Base-by-base conservation (phyloP, 352 stramenopile species). In the Albugo laibachii region DNA sequence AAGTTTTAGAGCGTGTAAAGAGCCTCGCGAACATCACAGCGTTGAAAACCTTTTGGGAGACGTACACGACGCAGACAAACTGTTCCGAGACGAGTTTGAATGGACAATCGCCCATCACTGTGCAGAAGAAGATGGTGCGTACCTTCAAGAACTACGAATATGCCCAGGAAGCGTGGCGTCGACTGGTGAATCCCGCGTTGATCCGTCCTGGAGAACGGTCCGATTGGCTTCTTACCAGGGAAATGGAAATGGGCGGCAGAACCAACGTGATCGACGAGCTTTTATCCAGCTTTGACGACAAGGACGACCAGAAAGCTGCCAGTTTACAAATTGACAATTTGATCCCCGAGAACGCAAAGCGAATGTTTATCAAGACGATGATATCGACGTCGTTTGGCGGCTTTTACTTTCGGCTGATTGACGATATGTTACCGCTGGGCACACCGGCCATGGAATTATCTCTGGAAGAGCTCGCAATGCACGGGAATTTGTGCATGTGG, bases 41-140 rank as follows among this genome's bases (percentile, higher is more conserved):
- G 15, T 57, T 92, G 15, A 59, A 60, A 13, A 54, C 59, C 5
- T 92, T 92, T 36, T 89, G 74, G 79, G 55, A 76, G 31, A 63
- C 56, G 0, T 89, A 87, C 39, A 62, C 81, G 49, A 57, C 76
- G 24, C 70, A 92, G 50, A 59, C 81, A 36, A 67, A 76, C 15
- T 65, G 67, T 1, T 63, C 66, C 5, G 62, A 52, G 13, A 65
- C 61, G 11, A 80, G 74, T 12, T 41, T 92, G 41, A 73, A 82
- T 16, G 72, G 73, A 10, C 52, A 81, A 43, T 49, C 50, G 18
- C 57, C 68, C 15, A 49, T 63, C 14, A 53, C 77, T 5, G 67
- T 87, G 13, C 79, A 92, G 55, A 83, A 82, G 52, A 92, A 89
- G 52, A 86, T 92, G 72, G 71, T 92, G 6, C 74, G 79, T 37